Evolutionary conservation across 345 rosid species (phyloP), one percentile per base, ranked within the genome.

Genomic region (Toxicodendron radicans): DNA sequence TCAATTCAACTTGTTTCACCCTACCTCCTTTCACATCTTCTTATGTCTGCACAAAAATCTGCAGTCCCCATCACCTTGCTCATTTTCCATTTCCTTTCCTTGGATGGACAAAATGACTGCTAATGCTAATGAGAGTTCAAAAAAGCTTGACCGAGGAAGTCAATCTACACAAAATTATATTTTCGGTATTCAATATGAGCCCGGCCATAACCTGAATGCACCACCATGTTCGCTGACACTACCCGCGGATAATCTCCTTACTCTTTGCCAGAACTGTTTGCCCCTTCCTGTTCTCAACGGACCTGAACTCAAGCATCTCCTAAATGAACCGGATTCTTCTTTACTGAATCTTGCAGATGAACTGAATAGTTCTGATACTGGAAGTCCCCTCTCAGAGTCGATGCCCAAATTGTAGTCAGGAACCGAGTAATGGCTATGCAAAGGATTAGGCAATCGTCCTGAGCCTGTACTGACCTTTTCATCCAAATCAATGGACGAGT

Each of bases 251-350:
- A 86, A 73, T 75, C 89, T 82, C 78, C 90, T 85, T 78, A 86
- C 71, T 70, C 80, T 89, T 78, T 88, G 88, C 92, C 95, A 87
- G 27, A 90, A 88, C 56, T 63, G 78, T 61, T 79, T 78, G 62
- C 97, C 89, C 64, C 83, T 65, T 43, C 88, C 88, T 0, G 82
- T 78, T 70, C 67, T 83, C 83, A 90, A 33, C 0, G 94, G 96
- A 70, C 99, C 98, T 0, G 96, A 95, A 74, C 86, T 92, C 5
- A 94, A 87, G 58, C 80, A 79, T 76, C 90, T 85, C 80, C 92
- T 81, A 57, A 87, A 81, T 1, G 90, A 87, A 53, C 80, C 85
- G 0, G 85, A 79, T 20, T 49, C 70, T 59, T 82, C 78, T 77
- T 84, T 78, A 5, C 85, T 79, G 53, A 70, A 51, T 73, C 86